Evolutionary conservation across 2,329 filamentous ascomycete species (phyloP).

Genomic region (Ascochyta pisi): DNA sequence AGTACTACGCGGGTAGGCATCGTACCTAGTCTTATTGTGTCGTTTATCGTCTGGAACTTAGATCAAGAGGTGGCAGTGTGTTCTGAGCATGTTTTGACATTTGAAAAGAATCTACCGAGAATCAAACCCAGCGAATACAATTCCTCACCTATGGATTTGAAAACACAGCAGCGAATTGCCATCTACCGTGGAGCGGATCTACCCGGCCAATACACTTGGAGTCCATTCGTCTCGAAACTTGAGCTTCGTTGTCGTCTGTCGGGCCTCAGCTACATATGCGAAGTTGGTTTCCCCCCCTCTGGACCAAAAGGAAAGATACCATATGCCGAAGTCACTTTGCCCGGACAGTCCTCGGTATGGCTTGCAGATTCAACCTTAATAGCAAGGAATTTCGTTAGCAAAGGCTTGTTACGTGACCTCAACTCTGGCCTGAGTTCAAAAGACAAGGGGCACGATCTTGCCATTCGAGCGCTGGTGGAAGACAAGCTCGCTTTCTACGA

Average conservation of each 20-base stretch:
- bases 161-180: constrained; percentile 34
- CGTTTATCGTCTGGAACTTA: background rate
- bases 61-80: background rate
- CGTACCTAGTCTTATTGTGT: background rate
- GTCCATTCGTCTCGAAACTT: constrained; percentile 68
- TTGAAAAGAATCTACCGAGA: background rate
- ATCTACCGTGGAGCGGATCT: constrained; percentile 61
- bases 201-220: constrained; percentile 59
- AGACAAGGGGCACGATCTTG: constrained; percentile 58
- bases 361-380: constrained; percentile 66
- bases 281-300: constrained; percentile 53
- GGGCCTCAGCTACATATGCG: constrained; percentile 55
- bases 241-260: constrained; percentile 67
- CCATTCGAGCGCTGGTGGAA: constrained; percentile 63
- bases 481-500: constrained; percentile 67
- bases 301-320: constrained; percentile 67
- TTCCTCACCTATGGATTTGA: constrained; percentile 1
- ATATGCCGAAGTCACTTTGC: constrained; percentile 54
- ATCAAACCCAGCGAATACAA: background rate
- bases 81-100: background rate
- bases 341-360: constrained; percentile 20
- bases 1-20: background rate
- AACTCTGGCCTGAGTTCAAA: constrained; percentile 53
- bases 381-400: constrained; percentile 53
- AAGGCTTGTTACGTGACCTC: constrained; percentile 56